Conservation (phyloP, 1,284 basidiomycete genomes). For the Austroboletus niveus region DNA sequence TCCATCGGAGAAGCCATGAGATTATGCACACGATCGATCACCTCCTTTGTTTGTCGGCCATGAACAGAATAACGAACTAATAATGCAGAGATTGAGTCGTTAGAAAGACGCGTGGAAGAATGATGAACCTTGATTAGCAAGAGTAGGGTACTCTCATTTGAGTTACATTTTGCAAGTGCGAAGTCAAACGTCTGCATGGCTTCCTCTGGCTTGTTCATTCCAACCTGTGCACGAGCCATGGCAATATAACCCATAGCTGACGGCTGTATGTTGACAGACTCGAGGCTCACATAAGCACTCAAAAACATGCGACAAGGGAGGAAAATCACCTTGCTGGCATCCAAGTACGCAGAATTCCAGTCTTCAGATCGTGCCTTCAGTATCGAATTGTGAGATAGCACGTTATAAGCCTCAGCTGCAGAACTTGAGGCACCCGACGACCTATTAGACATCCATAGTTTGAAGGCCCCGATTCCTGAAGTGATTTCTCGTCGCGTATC, state of each 20-base stretch:
- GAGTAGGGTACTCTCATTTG: not conserved
- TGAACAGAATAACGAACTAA: slow-evolving; percentile 3
- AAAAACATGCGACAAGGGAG: not conserved
- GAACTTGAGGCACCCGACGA: not conserved
- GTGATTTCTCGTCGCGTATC: not conserved
- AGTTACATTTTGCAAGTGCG: not conserved
- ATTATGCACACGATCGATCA: not conserved
- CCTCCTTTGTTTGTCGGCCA: not conserved
- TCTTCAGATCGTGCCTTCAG: no score
- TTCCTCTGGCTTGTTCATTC: not conserved
- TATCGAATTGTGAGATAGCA: not conserved
- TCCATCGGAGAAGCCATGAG: not conserved
- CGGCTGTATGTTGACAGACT: slow-evolving; percentile 3
- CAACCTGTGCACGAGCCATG: slow-evolving; percentile 1
- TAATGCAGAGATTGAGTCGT: not conserved
- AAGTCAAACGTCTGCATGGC: slow-evolving; percentile 3
- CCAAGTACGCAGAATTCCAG: not conserved
- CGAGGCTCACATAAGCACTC: not conserved
- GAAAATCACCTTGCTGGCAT: not conserved
- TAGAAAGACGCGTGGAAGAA: not conserved
- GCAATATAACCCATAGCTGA: slow-evolving; percentile 8
- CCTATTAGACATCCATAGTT: not conserved
- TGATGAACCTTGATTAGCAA: slow-evolving; percentile 6
- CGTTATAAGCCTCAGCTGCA: not conserved
- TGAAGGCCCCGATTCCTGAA: not conserved